Base-by-base conservation (phyloP, 2,329 filamentous ascomycete species). In the Diaporthe helianthi region DNA sequence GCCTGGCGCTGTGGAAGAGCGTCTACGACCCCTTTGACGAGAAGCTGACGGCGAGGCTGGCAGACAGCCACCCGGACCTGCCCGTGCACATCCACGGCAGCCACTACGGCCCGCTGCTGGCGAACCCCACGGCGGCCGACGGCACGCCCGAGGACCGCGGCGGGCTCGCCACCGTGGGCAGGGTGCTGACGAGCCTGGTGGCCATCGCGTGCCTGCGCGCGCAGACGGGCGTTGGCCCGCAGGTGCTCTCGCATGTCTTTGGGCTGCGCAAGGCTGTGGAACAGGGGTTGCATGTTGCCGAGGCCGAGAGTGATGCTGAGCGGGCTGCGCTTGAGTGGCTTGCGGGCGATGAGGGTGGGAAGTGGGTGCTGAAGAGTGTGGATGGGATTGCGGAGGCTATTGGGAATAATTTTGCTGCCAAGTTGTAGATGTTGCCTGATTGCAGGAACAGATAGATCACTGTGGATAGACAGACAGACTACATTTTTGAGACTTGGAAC, bases 181-280 rank as follows among this genome's bases (percentile, higher is more conserved):
- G 93, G 0, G 86, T 92, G 0, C 80, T 93, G 71, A 96, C 93
- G 0, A 91, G 88, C 66, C 79, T 96, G 15, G 84, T 94, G 5
- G 93, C 91, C 0, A 85, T 97, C 36, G 85, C 92, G 6, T 94
- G 92, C 75, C 78, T 97, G 77, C 82, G 93, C 4, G 87, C 93
- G 53, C 93, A 96, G 83, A 92, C 91, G 12, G 93, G 93, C 0
- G 93, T 96, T 0, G 93, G 89, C 0, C 93, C 93, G 1, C 93
- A 96, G 83, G 92, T 97, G 15, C 80, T 92, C 22, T 93, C 90
- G 73, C 93, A 97, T 79, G 85, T 96, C 0, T 95, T 94, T 80
- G 93, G 93, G 0, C 77, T 97, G 79, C 81, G 91, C 69, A 96
- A 96, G 82, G 92, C 89, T 0, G 84, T 91, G 64, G 88, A 92